phyloP scores from a whole-genome alignment of 148 eudicot species.

The Rhododendron ferrugineum region DNA sequence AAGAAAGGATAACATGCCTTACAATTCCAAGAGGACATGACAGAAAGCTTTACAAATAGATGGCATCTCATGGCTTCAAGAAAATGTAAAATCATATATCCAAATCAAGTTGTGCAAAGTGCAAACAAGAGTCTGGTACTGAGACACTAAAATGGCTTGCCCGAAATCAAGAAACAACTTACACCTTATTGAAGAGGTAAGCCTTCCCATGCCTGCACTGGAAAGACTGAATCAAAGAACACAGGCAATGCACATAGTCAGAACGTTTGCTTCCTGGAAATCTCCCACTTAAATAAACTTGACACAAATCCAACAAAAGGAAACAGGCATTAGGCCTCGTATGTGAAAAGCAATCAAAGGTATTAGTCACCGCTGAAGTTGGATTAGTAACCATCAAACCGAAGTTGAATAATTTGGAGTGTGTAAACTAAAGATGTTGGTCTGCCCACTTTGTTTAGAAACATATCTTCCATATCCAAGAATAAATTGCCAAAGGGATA shows the following conservation, averaged over 20 bases:
- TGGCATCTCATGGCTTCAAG: conserved; percentile 8
- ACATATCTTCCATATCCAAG: neutral
- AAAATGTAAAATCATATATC: neutral
- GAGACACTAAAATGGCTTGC: neutral
- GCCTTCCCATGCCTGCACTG: conserved; percentile 90
- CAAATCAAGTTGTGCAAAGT: neutral
- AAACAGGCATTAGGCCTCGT: neutral
- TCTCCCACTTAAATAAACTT: neutral
- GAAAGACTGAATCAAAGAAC: conserved; percentile 64
- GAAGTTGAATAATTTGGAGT: neutral
- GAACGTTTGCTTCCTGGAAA: conserved; percentile 14
- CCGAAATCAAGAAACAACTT: conserved; percentile 46
- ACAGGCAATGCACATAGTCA: conserved; percentile 29
- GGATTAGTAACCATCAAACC: neutral
- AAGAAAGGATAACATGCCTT: neutral
- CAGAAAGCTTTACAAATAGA: neutral
- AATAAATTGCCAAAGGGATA: neutral
- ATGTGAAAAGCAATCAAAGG: neutral
- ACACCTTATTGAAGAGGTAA: conserved; percentile 92
- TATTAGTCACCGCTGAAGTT: neutral
- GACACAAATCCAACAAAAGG: neutral
- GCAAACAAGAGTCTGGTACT: neutral
- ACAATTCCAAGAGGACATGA: neutral
- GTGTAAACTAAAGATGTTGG: neutral
- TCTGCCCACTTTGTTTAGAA: neutral